A percentile compares a stretch with the other conserved stretches of the same genome.
These are phyloP conservation scores for Bruguiera parviflora DNA, from an alignment of 345 rosid genomes.

Conservation along the genomic window DNA sequence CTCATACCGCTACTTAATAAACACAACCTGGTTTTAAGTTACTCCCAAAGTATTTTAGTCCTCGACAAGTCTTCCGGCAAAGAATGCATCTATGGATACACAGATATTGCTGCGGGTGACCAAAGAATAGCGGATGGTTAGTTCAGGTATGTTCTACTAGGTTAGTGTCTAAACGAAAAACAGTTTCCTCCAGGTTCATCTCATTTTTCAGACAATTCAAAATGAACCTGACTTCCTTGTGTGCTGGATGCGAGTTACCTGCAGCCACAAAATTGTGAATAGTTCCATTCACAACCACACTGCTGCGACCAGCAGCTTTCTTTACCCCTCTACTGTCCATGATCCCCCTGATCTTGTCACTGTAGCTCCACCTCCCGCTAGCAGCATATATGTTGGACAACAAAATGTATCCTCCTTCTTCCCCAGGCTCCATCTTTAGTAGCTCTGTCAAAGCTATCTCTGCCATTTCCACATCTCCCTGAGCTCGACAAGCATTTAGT, in stretches of 20 bases:
- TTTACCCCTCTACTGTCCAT: conserved; percentile 26
- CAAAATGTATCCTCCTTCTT: conserved; percentile 24
- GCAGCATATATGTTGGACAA: conserved; percentile 27
- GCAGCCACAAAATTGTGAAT: conserved; percentile 45
- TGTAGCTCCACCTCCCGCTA: conserved; percentile 15
- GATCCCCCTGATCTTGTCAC: conserved; percentile 15
- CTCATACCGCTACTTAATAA: no score
- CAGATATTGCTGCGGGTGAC: no score
- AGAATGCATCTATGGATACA: no score
- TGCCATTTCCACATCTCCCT: conserved; percentile 21
- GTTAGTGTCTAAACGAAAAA: not conserved
- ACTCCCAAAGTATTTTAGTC: no score
- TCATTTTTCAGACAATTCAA: conserved; percentile 29
- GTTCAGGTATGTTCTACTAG: no score
- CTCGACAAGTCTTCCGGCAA: no score
- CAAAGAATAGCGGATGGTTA: no score
- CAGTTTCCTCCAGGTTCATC: conserved; percentile 24
- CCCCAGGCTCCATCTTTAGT: conserved; percentile 19
- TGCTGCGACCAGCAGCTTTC: conserved; percentile 26
- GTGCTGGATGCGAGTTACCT: conserved; percentile 41
- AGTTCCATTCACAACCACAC: conserved; percentile 41
- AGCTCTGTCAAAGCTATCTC: conserved; percentile 22
- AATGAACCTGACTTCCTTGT: conserved; percentile 32
- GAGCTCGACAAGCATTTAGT: conserved; percentile 19
- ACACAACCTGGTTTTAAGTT: no score